Conservation (phyloP, 345 rosid species). For the Isatis tinctoria region DNA sequence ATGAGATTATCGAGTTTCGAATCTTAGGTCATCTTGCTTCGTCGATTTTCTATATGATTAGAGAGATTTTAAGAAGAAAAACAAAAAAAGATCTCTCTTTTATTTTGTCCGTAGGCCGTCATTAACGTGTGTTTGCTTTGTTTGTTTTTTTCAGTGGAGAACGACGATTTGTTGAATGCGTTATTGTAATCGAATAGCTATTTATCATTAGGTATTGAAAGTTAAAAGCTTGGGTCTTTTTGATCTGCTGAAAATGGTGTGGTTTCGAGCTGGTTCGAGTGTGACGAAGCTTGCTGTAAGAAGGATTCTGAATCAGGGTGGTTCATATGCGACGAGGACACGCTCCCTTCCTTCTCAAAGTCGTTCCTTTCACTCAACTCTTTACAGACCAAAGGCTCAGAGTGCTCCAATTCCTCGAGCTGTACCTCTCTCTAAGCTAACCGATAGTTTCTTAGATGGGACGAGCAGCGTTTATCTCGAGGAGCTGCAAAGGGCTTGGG, state of each 20-base stretch:
- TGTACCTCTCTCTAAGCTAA: slow-evolving; percentile 74
- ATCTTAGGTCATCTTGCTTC: background rate
- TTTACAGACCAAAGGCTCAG: slow-evolving; percentile 49
- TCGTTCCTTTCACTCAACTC: slow-evolving; percentile 47
- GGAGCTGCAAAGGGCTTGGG: slow-evolving; percentile 84
- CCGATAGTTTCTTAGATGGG: slow-evolving; percentile 75
- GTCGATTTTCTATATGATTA: background rate
- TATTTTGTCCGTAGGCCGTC: background rate
- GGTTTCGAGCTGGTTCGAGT: slow-evolving; percentile 69
- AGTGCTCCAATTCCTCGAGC: slow-evolving; percentile 72
- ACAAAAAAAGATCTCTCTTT: background rate
- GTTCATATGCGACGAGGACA: slow-evolving; percentile 46
- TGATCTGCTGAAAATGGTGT: slow-evolving; percentile 42
- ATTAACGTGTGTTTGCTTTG: background rate
- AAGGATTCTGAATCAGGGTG: slow-evolving; percentile 58
- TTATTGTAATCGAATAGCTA: background rate
- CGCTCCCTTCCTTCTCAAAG: slow-evolving; percentile 42
- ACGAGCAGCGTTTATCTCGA: slow-evolving; percentile 80
- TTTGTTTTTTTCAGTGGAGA: slow-evolving; percentile 11
- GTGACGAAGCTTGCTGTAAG: slow-evolving; percentile 56
- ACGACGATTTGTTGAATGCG: slow-evolving; percentile 2
- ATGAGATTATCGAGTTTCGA: background rate
- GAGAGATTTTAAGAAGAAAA: background rate
- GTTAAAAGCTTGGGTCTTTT: background rate
- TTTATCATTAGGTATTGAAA: background rate